Evolutionary conservation across 352 stramenopile species (phyloP), one percentile per base, ranked within the genome.

Genomic region (Globisporangium irregulare): DNA sequence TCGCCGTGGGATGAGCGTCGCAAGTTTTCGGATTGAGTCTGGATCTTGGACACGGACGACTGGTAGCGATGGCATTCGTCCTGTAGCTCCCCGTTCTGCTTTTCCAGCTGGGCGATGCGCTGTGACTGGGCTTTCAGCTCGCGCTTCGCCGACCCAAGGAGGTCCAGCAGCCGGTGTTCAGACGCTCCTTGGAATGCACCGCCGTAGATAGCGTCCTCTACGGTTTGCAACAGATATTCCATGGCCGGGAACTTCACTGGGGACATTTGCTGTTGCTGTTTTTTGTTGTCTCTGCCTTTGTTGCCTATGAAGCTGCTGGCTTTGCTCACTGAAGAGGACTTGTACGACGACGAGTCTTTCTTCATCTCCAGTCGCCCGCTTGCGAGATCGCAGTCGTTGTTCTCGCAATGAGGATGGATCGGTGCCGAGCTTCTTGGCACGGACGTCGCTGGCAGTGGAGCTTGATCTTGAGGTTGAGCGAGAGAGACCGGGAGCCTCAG

Each of bases 21-120:
- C 27, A 71, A 46, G 10, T 25, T 53, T 36, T 71, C 66, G n/a
- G 66, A 66, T 12, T 71, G 66, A 10, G 36, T 63, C 27, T 71
- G 59, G 41, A 71, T 62, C 53, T 67, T 71, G 8, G 48, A 59
- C 8, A 70, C 51, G 1, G 59, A 67, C 34, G 38, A 48, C 36
- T 46, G 54, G 24, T 59, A 71, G 12, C 38, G 66, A 22, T 24
- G 58, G 6, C 60, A 71, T 12, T 66, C 60, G 7, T 8, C 50
- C 22, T 66, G 51, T 1, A 71, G 51, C 41, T 24, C 53, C 14
- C 38, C 29, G 15, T 51, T 71, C 9, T 63, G 59, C 18, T 32
- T 18, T 14, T 71, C 59, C 36, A 71, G 48, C 29, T 63, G 36
- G 8, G 43, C 54, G 24, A 67, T 63, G 15, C 24, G 66, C 36